Evolutionary conservation across 1,284 basidiomycete genomes (phyloP).

Genomic region (Wallemia mellicola): DNA sequence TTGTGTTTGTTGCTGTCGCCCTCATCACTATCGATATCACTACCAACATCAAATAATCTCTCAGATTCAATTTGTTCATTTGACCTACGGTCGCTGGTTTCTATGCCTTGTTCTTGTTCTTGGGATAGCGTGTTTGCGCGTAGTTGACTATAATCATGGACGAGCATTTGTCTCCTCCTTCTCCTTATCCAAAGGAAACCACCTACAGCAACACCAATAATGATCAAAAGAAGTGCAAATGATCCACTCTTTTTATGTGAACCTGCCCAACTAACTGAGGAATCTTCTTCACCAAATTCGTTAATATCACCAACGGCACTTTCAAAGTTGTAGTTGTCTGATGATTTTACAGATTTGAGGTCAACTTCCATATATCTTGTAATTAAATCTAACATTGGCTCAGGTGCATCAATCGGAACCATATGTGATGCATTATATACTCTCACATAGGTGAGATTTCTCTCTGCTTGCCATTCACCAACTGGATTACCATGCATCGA

Average conservation of each 20-base stretch:
- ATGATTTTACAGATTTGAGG: neutral
- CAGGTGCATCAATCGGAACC: slow-evolving; percentile 15
- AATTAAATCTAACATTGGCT: neutral
- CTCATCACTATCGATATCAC: neutral
- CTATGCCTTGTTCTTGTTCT: neutral
- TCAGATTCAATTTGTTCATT: neutral
- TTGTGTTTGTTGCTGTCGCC: neutral
- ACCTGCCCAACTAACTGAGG: neutral
- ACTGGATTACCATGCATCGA: slow-evolving; percentile 42
- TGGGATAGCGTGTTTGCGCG: neutral
- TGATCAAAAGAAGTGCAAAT: neutral
- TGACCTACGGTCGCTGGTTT: neutral
- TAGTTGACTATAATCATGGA: neutral
- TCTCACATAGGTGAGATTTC: slow-evolving; percentile 81
- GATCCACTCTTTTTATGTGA: neutral
- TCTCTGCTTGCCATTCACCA: slow-evolving; percentile 62
- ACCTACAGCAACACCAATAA: neutral
- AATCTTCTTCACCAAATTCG: neutral
- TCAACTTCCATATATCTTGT: neutral
- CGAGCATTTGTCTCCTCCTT: neutral
- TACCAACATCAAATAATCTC: neutral
- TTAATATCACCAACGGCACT: neutral
- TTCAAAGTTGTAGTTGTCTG: neutral
- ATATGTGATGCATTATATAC: slow-evolving; percentile 57
- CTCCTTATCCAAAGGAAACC: neutral